Base-by-base conservation (phyloP, 176 grass and related monocot species). In the Hyparrhenia diplandra region DNA sequence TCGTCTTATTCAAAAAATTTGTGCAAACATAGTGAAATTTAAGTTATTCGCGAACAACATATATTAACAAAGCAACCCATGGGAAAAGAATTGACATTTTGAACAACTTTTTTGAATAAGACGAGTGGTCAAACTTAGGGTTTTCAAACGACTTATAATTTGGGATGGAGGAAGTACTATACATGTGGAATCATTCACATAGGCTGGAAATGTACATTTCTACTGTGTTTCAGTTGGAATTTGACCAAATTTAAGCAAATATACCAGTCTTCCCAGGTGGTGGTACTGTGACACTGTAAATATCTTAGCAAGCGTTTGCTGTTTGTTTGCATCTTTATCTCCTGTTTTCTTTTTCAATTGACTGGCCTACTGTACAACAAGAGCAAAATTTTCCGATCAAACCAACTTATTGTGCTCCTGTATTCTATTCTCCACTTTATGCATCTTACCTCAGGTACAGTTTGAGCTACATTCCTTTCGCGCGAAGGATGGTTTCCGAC, bases 391-490 rank as follows among this genome's bases (percentile, higher is more conserved):
- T 46, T 73, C n/a, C 39, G 55, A 82, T 27, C 21, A 77, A 74
- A 35, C 60, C 23, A 76, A 62, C 9, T 87, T 32, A 80, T 32
- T 42, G 14, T 71, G 41, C 1, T 75, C 40, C 16, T 63, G 27
- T 79, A 52, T 43, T n/a, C n/a, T n/a, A n/a, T n/a, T 91, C 4
- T 79, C 39, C 25, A 65, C 17, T 17, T 72, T 57, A 32, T 14
- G 37, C 79, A 59, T 75, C 77, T 16, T 75, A 59, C 74, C 77
- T 16, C 88, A 99, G 96, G 90, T 99, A 95, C 40, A 91, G 92
- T 55, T 91, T 99, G 88, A 91, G 90, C 80, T 99, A 93, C 73
- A 91, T 95, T 54, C 96, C 92, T 71, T 99, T 95, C n/a, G 84
- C 92, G 30, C 79, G 92, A 24, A 81, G 83, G 27, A 85, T 99